Evolutionary conservation across 2,329 filamentous ascomycete species (phyloP).

Genomic region (Venturiaceae sp.): DNA sequence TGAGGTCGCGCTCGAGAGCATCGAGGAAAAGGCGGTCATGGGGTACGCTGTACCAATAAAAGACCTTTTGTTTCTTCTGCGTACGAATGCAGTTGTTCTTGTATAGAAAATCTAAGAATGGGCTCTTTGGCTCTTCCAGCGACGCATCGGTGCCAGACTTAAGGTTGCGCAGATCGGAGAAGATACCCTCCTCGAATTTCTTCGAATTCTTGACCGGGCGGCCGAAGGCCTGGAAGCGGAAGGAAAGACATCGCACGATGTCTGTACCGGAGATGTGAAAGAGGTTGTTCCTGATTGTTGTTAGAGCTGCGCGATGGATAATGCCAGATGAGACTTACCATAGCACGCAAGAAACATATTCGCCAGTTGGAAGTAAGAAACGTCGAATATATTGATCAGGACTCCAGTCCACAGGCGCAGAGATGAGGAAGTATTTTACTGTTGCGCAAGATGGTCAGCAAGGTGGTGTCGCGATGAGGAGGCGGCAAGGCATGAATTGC

Average conservation of each 20-base stretch:
- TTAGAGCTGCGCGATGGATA: neutral
- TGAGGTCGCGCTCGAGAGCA: slow-evolving; percentile 91
- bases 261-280: slow-evolving; percentile 99
- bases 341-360: slow-evolving; percentile 97
- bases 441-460: slow-evolving; percentile 9
- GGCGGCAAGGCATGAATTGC: too few relatives aligned
- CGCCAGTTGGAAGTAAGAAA: slow-evolving; percentile 90
- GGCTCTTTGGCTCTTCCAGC: slow-evolving; percentile 96
- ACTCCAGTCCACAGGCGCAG: slow-evolving; percentile 95
- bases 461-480: neutral
- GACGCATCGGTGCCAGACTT: slow-evolving; percentile 98
- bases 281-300: slow-evolving; percentile 69
- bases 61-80: slow-evolving; percentile 99
- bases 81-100: slow-evolving; percentile 99
- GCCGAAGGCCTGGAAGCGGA: slow-evolving; percentile 96
- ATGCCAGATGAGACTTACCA: slow-evolving; percentile 45
- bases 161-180: slow-evolving; percentile 94
- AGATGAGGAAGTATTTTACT: slow-evolving; percentile 99
- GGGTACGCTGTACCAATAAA: slow-evolving; percentile 99
- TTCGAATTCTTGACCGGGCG: slow-evolving; percentile 99
- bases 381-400: slow-evolving; percentile 93
- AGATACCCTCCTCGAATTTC: slow-evolving; percentile 99
- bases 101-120: slow-evolving; percentile 97
- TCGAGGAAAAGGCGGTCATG: slow-evolving; percentile 97
- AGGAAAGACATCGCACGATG: slow-evolving; percentile 95